phyloP scores from a whole-genome alignment of 768 basidiomycete genomes.

The Gymnopilus dilepis region DNA sequence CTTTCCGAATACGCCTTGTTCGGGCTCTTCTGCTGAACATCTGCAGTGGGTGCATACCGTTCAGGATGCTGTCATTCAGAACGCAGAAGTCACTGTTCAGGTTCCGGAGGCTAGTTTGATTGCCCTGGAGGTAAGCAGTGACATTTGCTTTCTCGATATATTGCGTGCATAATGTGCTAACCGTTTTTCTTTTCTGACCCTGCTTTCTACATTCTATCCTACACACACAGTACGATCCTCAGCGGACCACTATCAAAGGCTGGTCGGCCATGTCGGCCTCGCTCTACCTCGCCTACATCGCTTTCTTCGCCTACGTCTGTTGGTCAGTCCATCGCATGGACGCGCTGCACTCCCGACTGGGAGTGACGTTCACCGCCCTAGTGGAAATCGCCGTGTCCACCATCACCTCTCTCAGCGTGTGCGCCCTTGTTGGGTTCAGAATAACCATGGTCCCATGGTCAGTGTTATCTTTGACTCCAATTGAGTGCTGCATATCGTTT shows the following conservation, averaged over 20 bases:
- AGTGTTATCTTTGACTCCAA: conserved; percentile 28
- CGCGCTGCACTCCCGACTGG: conserved; percentile 88
- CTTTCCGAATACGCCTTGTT: conserved; percentile 77
- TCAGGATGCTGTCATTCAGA: conserved; percentile 38
- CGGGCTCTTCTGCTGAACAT: conserved; percentile 61
- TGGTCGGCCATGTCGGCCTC: conserved; percentile 71
- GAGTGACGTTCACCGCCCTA: conserved; percentile 91
- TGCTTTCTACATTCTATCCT: conserved; percentile 6
- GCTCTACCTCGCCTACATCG: conserved; percentile 76
- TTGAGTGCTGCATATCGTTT: background rate
- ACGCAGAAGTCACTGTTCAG: conserved; percentile 36
- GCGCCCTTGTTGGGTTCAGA: conserved; percentile 87
- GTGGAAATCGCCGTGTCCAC: conserved; percentile 93
- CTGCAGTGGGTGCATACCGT: conserved; percentile 66
- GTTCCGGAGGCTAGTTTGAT: conserved; percentile 46
- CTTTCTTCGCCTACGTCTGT: conserved; percentile 76
- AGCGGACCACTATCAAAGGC: conserved; percentile 47
- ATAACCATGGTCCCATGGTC: conserved; percentile 92
- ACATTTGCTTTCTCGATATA: background rate
- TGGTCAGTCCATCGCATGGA: conserved; percentile 79
- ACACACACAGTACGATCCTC: conserved; percentile 55
- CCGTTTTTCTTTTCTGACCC: background rate
- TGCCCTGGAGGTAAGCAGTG: conserved; percentile 51
- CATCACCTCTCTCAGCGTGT: conserved; percentile 91
- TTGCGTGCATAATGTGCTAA: background rate